Conservation (phyloP, 1,284 basidiomycete species). For the Malassezia caprae region DNA sequence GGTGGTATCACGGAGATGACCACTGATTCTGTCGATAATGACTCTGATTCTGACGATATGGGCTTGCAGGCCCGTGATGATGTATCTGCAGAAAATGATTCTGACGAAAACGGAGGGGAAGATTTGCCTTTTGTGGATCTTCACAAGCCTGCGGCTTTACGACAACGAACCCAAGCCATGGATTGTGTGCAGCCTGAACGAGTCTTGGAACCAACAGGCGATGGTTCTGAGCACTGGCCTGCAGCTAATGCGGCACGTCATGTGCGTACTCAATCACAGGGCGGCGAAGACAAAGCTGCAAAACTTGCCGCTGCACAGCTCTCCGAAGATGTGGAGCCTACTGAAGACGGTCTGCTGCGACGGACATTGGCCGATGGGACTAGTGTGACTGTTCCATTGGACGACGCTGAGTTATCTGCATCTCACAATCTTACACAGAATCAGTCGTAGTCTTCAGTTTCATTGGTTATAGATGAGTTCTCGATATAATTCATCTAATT, state of each 20-base stretch:
- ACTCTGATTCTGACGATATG: constrained; percentile 29
- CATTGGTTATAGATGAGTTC: neutral
- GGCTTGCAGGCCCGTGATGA: constrained; percentile 9
- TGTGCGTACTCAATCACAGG: neutral
- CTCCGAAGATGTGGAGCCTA: constrained; percentile 12
- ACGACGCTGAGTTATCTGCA: constrained; percentile 25
- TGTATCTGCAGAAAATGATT: constrained; percentile 10
- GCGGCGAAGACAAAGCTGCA: constrained; percentile 5
- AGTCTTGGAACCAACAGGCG: neutral
- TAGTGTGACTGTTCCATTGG: constrained; percentile 38
- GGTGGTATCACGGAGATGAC: constrained; percentile 5
- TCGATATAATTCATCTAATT: neutral
- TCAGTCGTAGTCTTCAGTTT: neutral
- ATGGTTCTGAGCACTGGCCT: constrained; percentile 18
- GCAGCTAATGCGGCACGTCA: constrained; percentile 3
- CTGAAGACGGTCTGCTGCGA: constrained; percentile 30
- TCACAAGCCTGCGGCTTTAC: constrained; percentile 15
- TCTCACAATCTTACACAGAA: neutral
- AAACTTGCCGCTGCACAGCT: constrained; percentile 7
- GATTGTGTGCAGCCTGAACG: constrained; percentile 23
- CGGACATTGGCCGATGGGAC: constrained; percentile 36
- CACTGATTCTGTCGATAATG: constrained; percentile 19
- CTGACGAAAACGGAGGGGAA: constrained; percentile 17
- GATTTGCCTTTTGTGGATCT: constrained; percentile 22
- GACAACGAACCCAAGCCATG: constrained; percentile 1